Evolutionary conservation across 2,329 filamentous ascomycete genomes (phyloP).

Genomic region (Arachnomyces sp.): DNA sequence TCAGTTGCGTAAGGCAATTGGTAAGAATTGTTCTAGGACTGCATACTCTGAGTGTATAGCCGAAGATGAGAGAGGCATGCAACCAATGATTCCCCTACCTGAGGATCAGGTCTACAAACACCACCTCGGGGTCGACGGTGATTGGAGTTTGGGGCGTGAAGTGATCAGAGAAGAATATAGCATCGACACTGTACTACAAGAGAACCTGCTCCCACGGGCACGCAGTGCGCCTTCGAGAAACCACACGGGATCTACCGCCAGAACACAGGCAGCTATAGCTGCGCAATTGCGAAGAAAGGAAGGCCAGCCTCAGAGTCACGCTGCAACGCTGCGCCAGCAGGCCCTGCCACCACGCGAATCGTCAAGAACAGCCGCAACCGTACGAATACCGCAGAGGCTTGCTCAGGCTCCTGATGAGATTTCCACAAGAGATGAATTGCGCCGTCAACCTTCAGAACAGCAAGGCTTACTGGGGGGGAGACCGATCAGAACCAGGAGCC

Average conservation of each 20-base stretch:
- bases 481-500: conserved; percentile 30
- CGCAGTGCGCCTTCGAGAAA: conserved; percentile 21
- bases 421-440: conserved; percentile 15
- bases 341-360: conserved; percentile 27
- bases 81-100: conserved; percentile 39
- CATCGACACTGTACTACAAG: conserved; percentile 9
- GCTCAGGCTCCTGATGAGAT: background rate
- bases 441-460: conserved; percentile 6
- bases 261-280: conserved; percentile 33
- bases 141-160: conserved; percentile 28
- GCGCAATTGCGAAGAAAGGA: conserved; percentile 34
- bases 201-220: conserved; percentile 20
- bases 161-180: conserved; percentile 14
- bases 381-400: too few relatives aligned
- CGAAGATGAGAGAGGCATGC: conserved; percentile 38
- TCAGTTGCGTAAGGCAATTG: conserved; percentile 32
- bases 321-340: conserved; percentile 40
- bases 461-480: conserved; percentile 31
- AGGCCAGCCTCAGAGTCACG: conserved; percentile 33
- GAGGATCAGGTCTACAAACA: conserved; percentile 39
- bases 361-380: conserved; percentile 16
- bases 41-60: conserved; percentile 38
- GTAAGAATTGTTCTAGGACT: conserved; percentile 38
- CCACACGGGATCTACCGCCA: conserved; percentile 22
- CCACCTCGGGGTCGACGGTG: conserved; percentile 31